Base-by-base conservation (phyloP, 768 basidiomycete species). In the Podaxis sp. region DNA sequence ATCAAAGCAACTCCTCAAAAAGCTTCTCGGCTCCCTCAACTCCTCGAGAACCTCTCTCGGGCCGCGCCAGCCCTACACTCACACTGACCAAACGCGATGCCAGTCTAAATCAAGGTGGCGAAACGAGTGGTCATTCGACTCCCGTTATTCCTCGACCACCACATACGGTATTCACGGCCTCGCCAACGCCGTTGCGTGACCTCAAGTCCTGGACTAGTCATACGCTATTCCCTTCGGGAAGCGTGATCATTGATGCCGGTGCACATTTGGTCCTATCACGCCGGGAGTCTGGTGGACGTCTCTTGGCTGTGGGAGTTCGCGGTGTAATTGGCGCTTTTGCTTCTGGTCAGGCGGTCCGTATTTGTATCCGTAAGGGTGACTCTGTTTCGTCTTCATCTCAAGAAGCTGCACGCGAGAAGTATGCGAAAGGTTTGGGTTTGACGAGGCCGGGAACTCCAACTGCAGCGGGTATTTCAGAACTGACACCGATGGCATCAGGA, bases 161-260 rank as follows among this genome's bases (percentile, higher is more conserved):
- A 0, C 96, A 99, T 70, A 99, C 97, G 1, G 73, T 95, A 28
- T 99, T 99, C 78, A 82, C 84, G 26, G 87, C 94, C 2, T 86
- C 92, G 11, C 64, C 78, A 0, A 73, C 78, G n/a, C 92, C 93
- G 1, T 80, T 92, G 69, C 82, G 85, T 46, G 96, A 97, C 69
- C 83, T 97, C 53, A 96, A 98, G 69, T 87, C 92, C 59, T 99
- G 97, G 97, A 96, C 96, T 30, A 87, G 88, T n/a, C 95, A 99
- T 74, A 98, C 96, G 0, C 80, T 99, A 15, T 87, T 87, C 64
- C 92, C 96, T 0, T 85, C 96, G 0, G 97, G 97, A 0, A 89
- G 86, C 48, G 86, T 99, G 48, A 80, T 96, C 71, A 90, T 99
- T 66, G 95, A 97, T 73, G 74, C 84, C 17, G 96, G 97, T 9